These are phyloP conservation scores for Fusarium sp. DNA, from an alignment of 2,329 filamentous ascomycete species.

Conservation along the genomic window DNA sequence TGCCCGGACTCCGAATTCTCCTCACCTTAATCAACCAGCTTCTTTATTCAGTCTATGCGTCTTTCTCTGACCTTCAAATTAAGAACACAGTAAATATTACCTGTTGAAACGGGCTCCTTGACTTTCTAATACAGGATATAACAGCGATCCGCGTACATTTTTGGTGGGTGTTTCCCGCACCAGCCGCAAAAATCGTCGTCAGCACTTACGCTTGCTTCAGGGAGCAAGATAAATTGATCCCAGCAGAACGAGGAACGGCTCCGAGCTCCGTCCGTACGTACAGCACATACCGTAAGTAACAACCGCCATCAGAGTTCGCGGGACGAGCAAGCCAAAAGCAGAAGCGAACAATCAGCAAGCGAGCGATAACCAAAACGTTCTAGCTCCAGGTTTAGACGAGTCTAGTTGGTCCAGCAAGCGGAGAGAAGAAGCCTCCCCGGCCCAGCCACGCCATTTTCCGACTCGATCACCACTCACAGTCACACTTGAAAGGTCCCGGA, in stretches of 20 bases:
- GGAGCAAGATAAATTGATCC: slow-evolving; percentile 14
- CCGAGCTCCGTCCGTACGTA: slow-evolving; percentile 23
- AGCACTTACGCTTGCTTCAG: slow-evolving; percentile 10
- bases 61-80: slow-evolving; percentile 13
- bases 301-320: slow-evolving; percentile 3
- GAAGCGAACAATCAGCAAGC: slow-evolving; percentile 28
- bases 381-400: slow-evolving; percentile 5
- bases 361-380: slow-evolving; percentile 13
- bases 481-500: slow-evolving; percentile 30
- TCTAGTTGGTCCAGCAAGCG: slow-evolving; percentile 23
- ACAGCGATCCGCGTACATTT: background rate
- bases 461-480: slow-evolving; percentile 33
- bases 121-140: background rate
- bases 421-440: slow-evolving; percentile 34
- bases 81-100: slow-evolving; percentile 22
- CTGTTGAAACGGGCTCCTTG: slow-evolving; percentile 4
- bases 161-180: background rate
- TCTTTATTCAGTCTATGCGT: slow-evolving; percentile 16
- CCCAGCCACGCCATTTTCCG: slow-evolving; percentile 47
- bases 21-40: background rate
- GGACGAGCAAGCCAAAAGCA: slow-evolving; percentile 10
- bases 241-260: slow-evolving; percentile 7
- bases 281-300: slow-evolving; percentile 3
- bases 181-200: slow-evolving; percentile 14
- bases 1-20: background rate